These are phyloP conservation scores for Saccharomyces hybrid DNA, from an alignment of 1,139 yeast species.

Conservation along the genomic window DNA sequence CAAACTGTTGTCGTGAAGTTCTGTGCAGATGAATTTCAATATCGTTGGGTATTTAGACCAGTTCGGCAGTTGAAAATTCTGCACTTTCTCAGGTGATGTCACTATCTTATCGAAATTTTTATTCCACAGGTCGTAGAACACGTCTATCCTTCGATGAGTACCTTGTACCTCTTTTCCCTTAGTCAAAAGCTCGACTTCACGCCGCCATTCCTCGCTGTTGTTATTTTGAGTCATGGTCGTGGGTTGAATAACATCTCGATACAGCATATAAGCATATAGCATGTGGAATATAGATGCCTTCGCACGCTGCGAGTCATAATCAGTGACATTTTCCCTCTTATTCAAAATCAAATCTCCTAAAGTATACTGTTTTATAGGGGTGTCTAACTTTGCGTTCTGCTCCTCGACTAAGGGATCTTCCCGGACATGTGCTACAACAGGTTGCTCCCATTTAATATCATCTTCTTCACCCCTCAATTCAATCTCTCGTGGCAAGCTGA, in stretches of 20 bases:
- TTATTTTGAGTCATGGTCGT: slow-evolving; percentile 1
- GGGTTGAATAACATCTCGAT: slow-evolving; percentile 12
- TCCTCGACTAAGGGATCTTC: background rate
- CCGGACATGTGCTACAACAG: background rate
- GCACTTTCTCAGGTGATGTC: slow-evolving; percentile 13
- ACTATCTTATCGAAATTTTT: slow-evolving; percentile 12
- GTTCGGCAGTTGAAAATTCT: slow-evolving; percentile 25
- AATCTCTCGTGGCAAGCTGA: background rate
- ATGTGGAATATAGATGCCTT: slow-evolving; percentile 28
- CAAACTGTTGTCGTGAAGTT: slow-evolving; percentile 18
- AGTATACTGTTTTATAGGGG: background rate
- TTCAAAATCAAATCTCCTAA: background rate
- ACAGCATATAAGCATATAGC: slow-evolving; percentile 25
- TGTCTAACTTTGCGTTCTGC: background rate
- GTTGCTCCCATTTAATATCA: background rate
- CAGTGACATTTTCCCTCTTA: slow-evolving; percentile 4
- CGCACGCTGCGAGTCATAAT: slow-evolving; percentile 14
- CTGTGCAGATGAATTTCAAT: slow-evolving; percentile 14
- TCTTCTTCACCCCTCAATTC: background rate
- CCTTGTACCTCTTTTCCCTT: background rate
- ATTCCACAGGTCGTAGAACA: slow-evolving; percentile 25
- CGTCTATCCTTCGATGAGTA: slow-evolving; percentile 5
- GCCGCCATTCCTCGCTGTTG: slow-evolving; percentile 7
- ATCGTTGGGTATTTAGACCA: slow-evolving; percentile 20
- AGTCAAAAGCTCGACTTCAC: slow-evolving; percentile 8